Base-by-base conservation (phyloP, 139 green algal genomes). In the Coelastrella sp. region DNA sequence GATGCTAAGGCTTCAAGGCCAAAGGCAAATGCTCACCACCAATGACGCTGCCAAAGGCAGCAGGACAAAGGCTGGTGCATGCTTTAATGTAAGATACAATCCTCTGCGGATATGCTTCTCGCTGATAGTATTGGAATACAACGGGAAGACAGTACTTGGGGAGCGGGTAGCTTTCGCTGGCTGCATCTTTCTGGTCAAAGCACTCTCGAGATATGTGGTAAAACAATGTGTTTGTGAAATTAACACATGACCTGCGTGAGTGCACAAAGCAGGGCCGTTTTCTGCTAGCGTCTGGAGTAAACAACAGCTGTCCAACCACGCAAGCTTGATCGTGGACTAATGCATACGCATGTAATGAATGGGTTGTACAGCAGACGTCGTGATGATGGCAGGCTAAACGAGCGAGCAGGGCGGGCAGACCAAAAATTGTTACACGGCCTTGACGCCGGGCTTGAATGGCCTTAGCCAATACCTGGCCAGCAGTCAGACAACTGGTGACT, bases 81-180 rank as follows among this genome's bases (percentile, higher is more conserved):
- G 94, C 10, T 89, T 92, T 58, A 94, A 95, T 10, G 98, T 76
- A 17, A 97, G 63, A 49, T 96, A 94, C 79, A 99, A 98, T 58
- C 97, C 97, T 12, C 96, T 94, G 84, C 97, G 97, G 74, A 99
- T 97, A 90, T 99, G 98, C 74, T 98, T 99, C 0, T 92, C 96
- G 57, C 85, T 98, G 19, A 76, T 76, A 24, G 68, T 76, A 8
- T 76, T 76, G 68, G 68, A 76, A 7, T 76, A 76, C 68, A 76
- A 25, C 6, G 68, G 68, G 68, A 76, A 76, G 15, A 76, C 68
- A 76, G 68, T 76, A 76, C 68, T 76, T 11, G 68, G 68, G 24
- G 68, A 76, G 8, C 68, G 68, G 68, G 68, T 76, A 76, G 68
- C 68, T 76, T 76, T 76, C 8, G 19, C 68, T 76, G 68, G 68